Evolutionary conservation across 1,139 yeast species (phyloP).

Genomic region (Yamadazyma membranifaciens): DNA sequence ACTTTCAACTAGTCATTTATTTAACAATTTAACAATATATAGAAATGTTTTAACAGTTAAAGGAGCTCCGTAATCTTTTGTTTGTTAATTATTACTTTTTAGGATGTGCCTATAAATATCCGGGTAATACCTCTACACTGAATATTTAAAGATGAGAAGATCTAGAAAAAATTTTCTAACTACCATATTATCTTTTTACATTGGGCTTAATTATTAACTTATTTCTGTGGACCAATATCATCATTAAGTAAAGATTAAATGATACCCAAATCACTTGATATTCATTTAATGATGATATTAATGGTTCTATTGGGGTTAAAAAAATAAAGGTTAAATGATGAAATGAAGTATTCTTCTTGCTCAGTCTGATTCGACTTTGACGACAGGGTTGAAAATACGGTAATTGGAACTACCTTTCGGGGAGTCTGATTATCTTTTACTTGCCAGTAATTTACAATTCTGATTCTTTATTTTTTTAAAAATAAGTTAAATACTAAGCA

Average conservation of each 20-base stretch:
- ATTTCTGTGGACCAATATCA: neutral
- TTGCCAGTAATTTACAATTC: constrained; percentile 82
- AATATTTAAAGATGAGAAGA: constrained; percentile 3
- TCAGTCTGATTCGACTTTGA: constrained; percentile 85
- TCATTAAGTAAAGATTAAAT: neutral
- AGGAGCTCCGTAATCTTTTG: too few relatives aligned
- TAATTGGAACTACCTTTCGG: constrained; percentile 27
- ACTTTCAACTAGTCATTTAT: too few relatives aligned
- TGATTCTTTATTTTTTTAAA: constrained; percentile 39
- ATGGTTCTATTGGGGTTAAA: neutral
- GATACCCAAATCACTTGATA: too few relatives aligned
- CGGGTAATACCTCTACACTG: constrained; percentile 5
- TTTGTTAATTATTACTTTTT: too few relatives aligned
- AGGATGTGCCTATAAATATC: too few relatives aligned
- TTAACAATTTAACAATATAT: too few relatives aligned
- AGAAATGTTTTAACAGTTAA: too few relatives aligned
- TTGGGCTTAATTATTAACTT: constrained; percentile 17
- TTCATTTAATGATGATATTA: too few relatives aligned
- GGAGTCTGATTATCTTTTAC: constrained; percentile 49
- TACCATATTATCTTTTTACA: constrained; percentile 9
- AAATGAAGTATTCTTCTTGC: constrained; percentile 69
- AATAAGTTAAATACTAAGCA: constrained; percentile 18
- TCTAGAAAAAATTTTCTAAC: constrained; percentile 1
- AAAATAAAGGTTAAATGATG: constrained; percentile 36
- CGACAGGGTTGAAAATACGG: constrained; percentile 75